Percentiles rank a stretch among this genome's conserved stretches.
phyloP scores from a whole-genome alignment of 257 asterid species.

The Capsicum chinense region DNA sequence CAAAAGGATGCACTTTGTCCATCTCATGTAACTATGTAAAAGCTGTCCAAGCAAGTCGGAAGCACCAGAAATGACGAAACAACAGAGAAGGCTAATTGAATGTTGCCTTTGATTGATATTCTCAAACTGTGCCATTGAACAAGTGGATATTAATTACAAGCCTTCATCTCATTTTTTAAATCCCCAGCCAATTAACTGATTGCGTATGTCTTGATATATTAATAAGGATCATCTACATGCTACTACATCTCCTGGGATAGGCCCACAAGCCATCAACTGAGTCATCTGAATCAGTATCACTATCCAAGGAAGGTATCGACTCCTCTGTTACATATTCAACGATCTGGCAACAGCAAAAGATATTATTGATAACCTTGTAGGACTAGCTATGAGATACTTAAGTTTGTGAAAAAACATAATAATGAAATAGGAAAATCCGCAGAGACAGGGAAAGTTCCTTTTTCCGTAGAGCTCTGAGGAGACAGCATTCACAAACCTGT shows the following conservation, averaged over 20 bases:
- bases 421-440: background rate
- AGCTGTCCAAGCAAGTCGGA: background rate
- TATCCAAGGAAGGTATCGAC: constrained; percentile 48
- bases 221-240: background rate
- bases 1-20: background rate
- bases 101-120: background rate
- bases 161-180: background rate
- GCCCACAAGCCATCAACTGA: constrained; percentile 64
- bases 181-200: background rate
- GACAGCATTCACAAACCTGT: constrained; percentile 50
- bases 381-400: constrained; percentile 14
- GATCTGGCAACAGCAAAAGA: constrained; percentile 54
- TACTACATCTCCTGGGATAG: constrained; percentile 46
- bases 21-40: background rate
- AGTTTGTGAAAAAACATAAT: constrained; percentile 1
- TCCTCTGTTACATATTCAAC: constrained; percentile 55
- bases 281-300: constrained; percentile 71
- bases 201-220: background rate
- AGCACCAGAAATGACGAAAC: background rate
- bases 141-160: background rate
- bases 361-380: background rate
- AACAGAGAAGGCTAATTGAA: background rate
- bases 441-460: background rate
- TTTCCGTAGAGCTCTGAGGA: background rate
- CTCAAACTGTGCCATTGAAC: constrained; percentile 6